Evolutionary conservation across 441 rosid genomes (phyloP).

Genomic region (Isatis lusitanica): DNA sequence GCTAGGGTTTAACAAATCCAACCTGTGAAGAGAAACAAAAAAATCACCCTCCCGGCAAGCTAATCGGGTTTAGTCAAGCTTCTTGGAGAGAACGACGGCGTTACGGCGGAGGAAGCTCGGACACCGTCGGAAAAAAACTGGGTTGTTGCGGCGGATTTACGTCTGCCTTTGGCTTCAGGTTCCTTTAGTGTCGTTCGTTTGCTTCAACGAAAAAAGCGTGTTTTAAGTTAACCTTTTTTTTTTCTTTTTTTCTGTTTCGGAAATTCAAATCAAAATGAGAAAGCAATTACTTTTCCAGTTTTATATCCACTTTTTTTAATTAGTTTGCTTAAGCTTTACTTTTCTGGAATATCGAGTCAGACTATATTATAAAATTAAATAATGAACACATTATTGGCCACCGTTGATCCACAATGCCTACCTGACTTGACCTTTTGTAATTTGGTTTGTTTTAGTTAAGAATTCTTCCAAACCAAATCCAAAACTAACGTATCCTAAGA

Average conservation of each 20-base stretch:
- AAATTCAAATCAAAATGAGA: conserved; percentile 26
- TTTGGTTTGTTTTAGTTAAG: conserved; percentile 4
- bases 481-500: conserved; percentile 9
- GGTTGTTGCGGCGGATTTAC: conserved; percentile 31
- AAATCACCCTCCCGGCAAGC: neutral
- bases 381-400: neutral
- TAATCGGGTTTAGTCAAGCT: conserved; percentile 18
- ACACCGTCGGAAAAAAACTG: conserved; percentile 16
- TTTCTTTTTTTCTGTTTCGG: neutral
- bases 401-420: conserved; percentile 27
- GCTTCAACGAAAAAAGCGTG: conserved; percentile 30
- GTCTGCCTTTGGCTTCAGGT: conserved; percentile 3
- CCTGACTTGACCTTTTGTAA: conserved; percentile 23
- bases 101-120: conserved; percentile 8
- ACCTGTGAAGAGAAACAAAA: conserved; percentile 7
- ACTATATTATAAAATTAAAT: neutral
- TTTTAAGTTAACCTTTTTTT: neutral
- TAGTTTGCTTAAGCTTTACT: conserved; percentile 28
- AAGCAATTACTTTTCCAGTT: neutral
- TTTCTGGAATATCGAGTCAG: conserved; percentile 33
- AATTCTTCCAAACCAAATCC: conserved; percentile 20
- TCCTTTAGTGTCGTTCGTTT: conserved; percentile 30
- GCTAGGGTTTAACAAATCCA: conserved; percentile 29
- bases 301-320: neutral
- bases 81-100: neutral